A percentile compares a stretch with the other conserved stretches of the same genome.
Evolutionary conservation across 2,329 filamentous ascomycete genomes (phyloP).

Genomic region (Apiospora sp.): DNA sequence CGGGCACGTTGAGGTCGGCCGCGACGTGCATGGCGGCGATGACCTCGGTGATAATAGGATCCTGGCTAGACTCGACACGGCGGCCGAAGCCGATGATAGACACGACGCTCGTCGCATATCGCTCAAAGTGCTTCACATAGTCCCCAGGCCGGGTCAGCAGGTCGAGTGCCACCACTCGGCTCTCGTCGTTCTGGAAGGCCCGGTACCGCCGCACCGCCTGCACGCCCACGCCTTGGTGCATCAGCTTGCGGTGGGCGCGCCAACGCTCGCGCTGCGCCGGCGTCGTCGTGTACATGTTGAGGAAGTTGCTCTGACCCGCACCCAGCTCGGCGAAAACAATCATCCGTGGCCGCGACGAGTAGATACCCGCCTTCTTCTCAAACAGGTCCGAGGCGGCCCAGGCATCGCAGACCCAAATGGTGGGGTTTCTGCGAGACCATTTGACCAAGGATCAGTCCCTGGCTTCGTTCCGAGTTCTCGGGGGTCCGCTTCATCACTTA

Average conservation of each 20-base stretch:
- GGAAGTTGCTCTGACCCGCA: slow-evolving; percentile 51
- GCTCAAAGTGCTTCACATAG: slow-evolving; percentile 62
- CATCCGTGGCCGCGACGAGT: slow-evolving; percentile 59
- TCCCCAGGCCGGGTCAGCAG: slow-evolving; percentile 52
- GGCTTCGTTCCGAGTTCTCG: not conserved
- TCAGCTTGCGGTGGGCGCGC: slow-evolving; percentile 56
- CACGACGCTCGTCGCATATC: slow-evolving; percentile 61
- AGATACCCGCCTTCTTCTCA: slow-evolving; percentile 60
- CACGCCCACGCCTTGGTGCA: slow-evolving; percentile 59
- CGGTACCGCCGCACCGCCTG: slow-evolving; percentile 64
- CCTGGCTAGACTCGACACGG: slow-evolving; percentile 56
- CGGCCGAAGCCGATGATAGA: slow-evolving; percentile 65
- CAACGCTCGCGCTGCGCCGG: slow-evolving; percentile 51
- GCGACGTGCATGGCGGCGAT: slow-evolving; percentile 65
- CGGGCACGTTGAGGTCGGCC: slow-evolving; percentile 61
- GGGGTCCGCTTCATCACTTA: slow-evolving; percentile 30
- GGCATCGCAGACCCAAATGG: slow-evolving; percentile 57
- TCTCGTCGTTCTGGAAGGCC: slow-evolving; percentile 65
- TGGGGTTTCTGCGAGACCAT: slow-evolving; percentile 45
- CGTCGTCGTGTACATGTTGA: slow-evolving; percentile 53
- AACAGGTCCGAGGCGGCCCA: slow-evolving; percentile 62
- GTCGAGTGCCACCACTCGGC: slow-evolving; percentile 61
- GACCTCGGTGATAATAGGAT: slow-evolving; percentile 67
- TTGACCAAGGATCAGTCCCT: not conserved
- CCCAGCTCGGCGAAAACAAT: slow-evolving; percentile 56